A percentile compares a stretch with the other conserved stretches of the same genome.
These are phyloP conservation scores for Suillus subluteus DNA, from an alignment of 768 basidiomycete genomes.

Conservation along the genomic window DNA sequence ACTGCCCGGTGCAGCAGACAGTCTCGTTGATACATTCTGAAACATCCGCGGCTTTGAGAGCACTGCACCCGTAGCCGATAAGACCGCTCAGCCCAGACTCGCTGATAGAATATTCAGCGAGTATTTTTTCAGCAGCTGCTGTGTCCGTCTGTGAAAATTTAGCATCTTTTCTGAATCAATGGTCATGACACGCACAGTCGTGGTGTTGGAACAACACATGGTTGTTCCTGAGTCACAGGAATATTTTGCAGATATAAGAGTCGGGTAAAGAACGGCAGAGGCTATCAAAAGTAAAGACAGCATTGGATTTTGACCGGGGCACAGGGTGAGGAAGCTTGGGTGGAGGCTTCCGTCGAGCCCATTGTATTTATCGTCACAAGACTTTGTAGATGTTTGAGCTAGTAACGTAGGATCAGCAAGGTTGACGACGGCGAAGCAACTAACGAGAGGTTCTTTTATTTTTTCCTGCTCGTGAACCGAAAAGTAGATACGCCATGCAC, in stretches of 20 bases:
- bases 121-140: not conserved
- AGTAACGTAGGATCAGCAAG: not conserved
- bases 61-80: not conserved
- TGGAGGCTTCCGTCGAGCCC: not conserved
- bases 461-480: not conserved
- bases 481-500: not conserved
- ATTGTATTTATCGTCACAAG: not conserved
- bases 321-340: not conserved
- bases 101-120: not conserved
- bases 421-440: not conserved
- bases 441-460: not conserved
- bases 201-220: not conserved
- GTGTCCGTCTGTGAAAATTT: not conserved
- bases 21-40: not conserved
- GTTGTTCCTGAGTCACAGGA: not conserved
- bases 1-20: not conserved
- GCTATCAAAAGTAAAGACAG: not conserved
- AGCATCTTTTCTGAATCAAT: no score
- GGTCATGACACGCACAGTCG: not conserved
- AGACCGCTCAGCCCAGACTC: not conserved
- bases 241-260: not conserved
- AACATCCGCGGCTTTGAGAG: not conserved
- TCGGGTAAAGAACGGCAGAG: not conserved
- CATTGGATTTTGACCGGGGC: not conserved
- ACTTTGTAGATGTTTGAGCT: slow-evolving; percentile 1